These are phyloP conservation scores for Apiospora malaysiana DNA, from an alignment of 2,329 filamentous ascomycete genomes.

Conservation along the genomic window DNA sequence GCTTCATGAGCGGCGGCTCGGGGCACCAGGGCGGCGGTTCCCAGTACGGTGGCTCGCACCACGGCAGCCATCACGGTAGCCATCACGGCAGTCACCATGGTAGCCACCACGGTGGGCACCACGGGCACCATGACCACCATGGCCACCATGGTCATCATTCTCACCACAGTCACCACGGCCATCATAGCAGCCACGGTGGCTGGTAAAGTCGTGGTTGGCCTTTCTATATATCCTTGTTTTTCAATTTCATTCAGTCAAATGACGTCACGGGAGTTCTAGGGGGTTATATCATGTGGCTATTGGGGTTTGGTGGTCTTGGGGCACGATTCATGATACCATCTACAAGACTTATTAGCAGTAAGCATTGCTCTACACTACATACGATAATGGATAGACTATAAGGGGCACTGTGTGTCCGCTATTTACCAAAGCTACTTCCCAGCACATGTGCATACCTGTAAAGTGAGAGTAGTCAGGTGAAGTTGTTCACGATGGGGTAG, in stretches of 20 bases:
- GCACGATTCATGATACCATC: not conserved
- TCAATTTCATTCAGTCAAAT: not conserved
- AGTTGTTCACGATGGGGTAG: no score
- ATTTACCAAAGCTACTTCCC: not conserved
- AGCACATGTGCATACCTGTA: no score
- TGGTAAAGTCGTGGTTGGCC: not conserved
- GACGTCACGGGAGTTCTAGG: not conserved
- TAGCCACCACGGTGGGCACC: slow-evolving; percentile 28
- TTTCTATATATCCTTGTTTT: not conserved
- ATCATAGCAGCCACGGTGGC: slow-evolving; percentile 3
- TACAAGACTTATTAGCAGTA: not conserved
- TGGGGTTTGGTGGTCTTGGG: not conserved
- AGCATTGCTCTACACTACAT: not conserved
- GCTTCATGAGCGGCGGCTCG: slow-evolving; percentile 28
- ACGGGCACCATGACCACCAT: slow-evolving; percentile 27
- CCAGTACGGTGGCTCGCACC: slow-evolving; percentile 26
- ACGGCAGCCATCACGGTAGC: slow-evolving; percentile 29
- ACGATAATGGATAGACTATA: not conserved
- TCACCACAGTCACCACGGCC: slow-evolving; percentile 3
- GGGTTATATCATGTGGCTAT: not conserved
- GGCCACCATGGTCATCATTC: slow-evolving; percentile 19
- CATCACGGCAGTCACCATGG: slow-evolving; percentile 30
- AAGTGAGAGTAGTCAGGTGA: no score
- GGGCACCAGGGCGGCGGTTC: slow-evolving; percentile 23
- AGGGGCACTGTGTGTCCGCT: not conserved